Evolutionary conservation across 352 stramenopile genomes (phyloP), one percentile per base, ranked within the genome.

Genomic region (Phytopythium kandeliae): DNA sequence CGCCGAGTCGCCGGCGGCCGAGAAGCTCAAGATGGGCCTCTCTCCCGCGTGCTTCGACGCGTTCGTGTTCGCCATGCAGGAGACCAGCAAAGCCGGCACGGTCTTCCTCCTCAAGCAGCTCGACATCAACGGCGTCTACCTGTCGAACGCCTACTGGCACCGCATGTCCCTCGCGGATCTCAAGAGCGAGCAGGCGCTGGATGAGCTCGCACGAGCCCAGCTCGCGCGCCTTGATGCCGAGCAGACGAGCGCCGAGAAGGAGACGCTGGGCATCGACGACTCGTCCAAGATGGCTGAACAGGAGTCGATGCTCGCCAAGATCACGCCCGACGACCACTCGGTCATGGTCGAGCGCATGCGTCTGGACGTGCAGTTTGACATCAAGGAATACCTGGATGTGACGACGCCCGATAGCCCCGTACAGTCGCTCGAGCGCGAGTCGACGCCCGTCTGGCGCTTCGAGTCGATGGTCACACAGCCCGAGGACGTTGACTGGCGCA

Each of bases 401-500:
- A 56, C 67, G n/a, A 41, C 35, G 35, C 40, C 57, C 1, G 53
- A 50, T 0, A 66, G 15, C 40, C 40, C 40, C 13, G 40, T 46
- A 24, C 40, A 46, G 40, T 46, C 40, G 21, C 30, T 46, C 40
- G 40, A 71, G 19, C 57, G 62, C 9, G 21, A 46, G 30, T 58
- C 57, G 19, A 17, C 35, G 19, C 21, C 48, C 35, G 56, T 79
- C 37, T 63, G 63, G 63, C 46, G 69, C 33, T 86, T 86, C 36
- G 78, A 85, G 59, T 89, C 78, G 13, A 50, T 63, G 22, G 72
- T 86, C 25, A 85, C 74, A 4, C 57, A 60, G 3, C 68, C 68
- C 0, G 72, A 84, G 16, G 64, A 86, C 40, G 51, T 89, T 15
- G 74, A 85, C 54, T 89, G 78, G 78, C 74, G 74, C 19, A 82